Conservation (phyloP, 139 green algal species). For the Coelastrella sp. region DNA sequence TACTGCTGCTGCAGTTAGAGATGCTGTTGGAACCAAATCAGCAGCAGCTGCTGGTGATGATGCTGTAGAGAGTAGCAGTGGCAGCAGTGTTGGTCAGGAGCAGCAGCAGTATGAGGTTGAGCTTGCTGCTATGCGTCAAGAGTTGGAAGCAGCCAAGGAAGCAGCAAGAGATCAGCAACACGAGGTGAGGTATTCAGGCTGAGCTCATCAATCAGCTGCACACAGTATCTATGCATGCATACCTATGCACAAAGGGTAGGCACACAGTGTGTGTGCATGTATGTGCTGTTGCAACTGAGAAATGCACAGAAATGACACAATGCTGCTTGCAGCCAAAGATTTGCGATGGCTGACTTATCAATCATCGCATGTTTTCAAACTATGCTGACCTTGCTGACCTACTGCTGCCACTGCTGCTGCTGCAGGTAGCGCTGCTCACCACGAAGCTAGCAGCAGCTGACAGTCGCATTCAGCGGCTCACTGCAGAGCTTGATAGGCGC, state of each 20-base stretch:
- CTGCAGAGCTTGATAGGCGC: constrained; percentile 1
- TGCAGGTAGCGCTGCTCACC: constrained; percentile 20
- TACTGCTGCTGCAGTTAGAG: too few relatives aligned
- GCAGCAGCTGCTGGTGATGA: not conserved
- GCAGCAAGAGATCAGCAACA: constrained; percentile 25
- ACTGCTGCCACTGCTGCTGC: not conserved
- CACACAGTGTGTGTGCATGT: too few relatives aligned
- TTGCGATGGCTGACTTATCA: not conserved
- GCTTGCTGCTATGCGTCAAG: not conserved
- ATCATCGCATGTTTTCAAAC: too few relatives aligned
- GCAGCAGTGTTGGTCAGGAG: not conserved
- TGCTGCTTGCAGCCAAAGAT: not conserved
- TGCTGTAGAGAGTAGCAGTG: not conserved
- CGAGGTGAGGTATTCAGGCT: constrained; percentile 8
- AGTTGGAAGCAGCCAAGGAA: not conserved
- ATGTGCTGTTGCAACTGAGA: too few relatives aligned
- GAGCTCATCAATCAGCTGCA: too few relatives aligned
- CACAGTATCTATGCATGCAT: not conserved
- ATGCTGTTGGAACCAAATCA: too few relatives aligned
- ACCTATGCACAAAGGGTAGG: too few relatives aligned
- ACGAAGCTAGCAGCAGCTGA: constrained; percentile 39
- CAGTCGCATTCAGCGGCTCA: not conserved
- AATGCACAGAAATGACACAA: too few relatives aligned
- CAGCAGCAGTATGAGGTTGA: constrained; percentile 35
- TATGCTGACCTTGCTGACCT: too few relatives aligned